Evolutionary conservation across 1,284 basidiomycete species (phyloP).

Genomic region (Heterobasidion occidentale): DNA sequence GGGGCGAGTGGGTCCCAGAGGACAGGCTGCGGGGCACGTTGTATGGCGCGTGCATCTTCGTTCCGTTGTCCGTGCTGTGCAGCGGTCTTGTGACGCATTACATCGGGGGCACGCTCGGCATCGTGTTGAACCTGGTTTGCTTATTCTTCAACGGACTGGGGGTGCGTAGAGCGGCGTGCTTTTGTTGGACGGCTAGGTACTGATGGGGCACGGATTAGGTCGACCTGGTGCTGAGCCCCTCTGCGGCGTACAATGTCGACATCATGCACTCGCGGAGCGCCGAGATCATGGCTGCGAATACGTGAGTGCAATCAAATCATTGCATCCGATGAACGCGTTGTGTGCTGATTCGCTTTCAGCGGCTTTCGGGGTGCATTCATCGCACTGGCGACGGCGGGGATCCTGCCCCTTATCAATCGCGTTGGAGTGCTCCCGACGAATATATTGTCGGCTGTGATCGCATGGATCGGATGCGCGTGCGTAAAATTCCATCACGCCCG

Average conservation of each 20-base stretch:
- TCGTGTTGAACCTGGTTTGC: conserved; percentile 31
- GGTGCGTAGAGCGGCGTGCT: conserved; percentile 22
- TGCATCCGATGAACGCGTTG: neutral
- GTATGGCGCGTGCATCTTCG: conserved; percentile 34
- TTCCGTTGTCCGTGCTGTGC: conserved; percentile 31
- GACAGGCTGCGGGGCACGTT: conserved; percentile 48
- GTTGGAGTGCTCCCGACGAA: conserved; percentile 50
- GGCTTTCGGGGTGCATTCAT: conserved; percentile 35
- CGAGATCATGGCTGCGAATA: conserved; percentile 39
- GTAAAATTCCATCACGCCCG: conserved; percentile 9
- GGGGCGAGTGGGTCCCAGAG: conserved; percentile 46
- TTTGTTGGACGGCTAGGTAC: neutral
- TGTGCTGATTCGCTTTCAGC: conserved; percentile 17
- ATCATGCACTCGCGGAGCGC: conserved; percentile 42
- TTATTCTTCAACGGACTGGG: conserved; percentile 44
- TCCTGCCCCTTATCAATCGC: conserved; percentile 42
- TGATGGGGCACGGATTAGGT: conserved; percentile 20
- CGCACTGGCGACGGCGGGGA: conserved; percentile 28
- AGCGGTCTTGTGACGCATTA: conserved; percentile 27
- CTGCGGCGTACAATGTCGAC: conserved; percentile 52
- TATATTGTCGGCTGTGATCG: conserved; percentile 33
- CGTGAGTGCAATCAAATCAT: conserved; percentile 17
- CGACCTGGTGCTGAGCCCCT: conserved; percentile 39
- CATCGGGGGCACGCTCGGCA: conserved; percentile 30
- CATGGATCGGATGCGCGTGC: conserved; percentile 37